These are phyloP conservation scores for Sporothrix pallida DNA, from an alignment of 2,329 filamentous ascomycete genomes.

Conservation along the genomic window DNA sequence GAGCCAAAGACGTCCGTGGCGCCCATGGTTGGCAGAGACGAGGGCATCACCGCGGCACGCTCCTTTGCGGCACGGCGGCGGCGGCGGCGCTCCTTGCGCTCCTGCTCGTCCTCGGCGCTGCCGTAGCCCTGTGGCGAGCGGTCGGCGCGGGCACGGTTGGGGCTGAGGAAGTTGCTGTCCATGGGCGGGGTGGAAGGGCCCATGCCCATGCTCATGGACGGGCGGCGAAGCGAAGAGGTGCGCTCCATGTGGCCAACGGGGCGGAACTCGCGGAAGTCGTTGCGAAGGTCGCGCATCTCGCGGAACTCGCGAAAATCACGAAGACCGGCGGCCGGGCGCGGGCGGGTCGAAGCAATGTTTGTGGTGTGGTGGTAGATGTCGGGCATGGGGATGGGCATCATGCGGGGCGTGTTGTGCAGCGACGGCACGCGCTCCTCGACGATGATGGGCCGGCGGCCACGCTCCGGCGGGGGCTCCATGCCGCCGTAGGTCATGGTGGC, in stretches of 20 bases:
- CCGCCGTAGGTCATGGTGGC: slow-evolving; percentile 40
- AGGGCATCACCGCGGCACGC: slow-evolving; percentile 36
- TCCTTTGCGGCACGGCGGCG: slow-evolving; percentile 34
- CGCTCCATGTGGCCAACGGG: slow-evolving; percentile 11
- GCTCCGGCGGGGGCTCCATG: slow-evolving; percentile 36
- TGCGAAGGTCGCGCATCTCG: background rate
- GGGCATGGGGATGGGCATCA: slow-evolving; percentile 18
- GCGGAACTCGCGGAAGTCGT: slow-evolving; percentile 7
- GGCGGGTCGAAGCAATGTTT: background rate
- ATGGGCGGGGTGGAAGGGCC: slow-evolving; percentile 5
- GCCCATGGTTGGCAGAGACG: slow-evolving; percentile 38
- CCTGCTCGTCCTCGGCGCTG: slow-evolving; percentile 38
- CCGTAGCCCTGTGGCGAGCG: slow-evolving; percentile 37
- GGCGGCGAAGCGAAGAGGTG: slow-evolving; percentile 24
- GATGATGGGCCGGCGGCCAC: slow-evolving; percentile 39
- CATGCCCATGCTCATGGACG: background rate
- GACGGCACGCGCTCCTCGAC: slow-evolving; percentile 37
- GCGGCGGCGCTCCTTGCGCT: slow-evolving; percentile 37
- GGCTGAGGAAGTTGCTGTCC: slow-evolving; percentile 20
- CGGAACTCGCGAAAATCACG: slow-evolving; percentile 6
- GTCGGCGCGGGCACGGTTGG: slow-evolving; percentile 31
- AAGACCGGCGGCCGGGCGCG: background rate
- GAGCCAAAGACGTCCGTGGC: slow-evolving; percentile 36
- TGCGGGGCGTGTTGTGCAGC: background rate
- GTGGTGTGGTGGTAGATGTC: slow-evolving; percentile 36